Percentiles rank a stretch among this genome's conserved stretches.
Conservation (phyloP, 257 asterid species). For the Galeopsis tetrahit region DNA sequence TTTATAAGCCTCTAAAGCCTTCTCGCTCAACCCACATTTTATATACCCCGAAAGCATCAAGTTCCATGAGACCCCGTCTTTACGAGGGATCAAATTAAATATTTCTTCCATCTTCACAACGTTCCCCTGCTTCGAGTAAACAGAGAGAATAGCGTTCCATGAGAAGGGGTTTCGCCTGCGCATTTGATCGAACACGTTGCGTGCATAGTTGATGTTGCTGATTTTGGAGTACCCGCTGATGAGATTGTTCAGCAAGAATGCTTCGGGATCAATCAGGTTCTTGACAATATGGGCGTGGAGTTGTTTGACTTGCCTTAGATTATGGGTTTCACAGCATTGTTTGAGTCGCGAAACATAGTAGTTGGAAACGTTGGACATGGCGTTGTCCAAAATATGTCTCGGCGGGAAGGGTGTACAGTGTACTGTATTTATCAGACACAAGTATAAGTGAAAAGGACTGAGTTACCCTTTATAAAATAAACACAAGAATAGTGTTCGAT, state of each 20-base stretch:
- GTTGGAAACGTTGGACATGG: slow-evolving; percentile 63
- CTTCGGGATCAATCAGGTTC: slow-evolving; percentile 57
- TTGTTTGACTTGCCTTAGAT: slow-evolving; percentile 53
- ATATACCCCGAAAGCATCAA: slow-evolving; percentile 77
- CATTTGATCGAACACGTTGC: slow-evolving; percentile 73
- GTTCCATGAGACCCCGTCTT: slow-evolving; percentile 94
- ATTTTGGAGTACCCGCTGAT: slow-evolving; percentile 53
- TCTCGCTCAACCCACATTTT: slow-evolving; percentile 49
- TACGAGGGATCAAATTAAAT: slow-evolving; percentile 58
- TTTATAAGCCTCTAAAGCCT: slow-evolving; percentile 70
- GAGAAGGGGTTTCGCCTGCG: slow-evolving; percentile 66
- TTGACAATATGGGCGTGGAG: slow-evolving; percentile 72
- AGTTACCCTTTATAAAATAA: too few relatives aligned
- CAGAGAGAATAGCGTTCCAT: slow-evolving; percentile 82
- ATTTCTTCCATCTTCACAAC: slow-evolving; percentile 54
- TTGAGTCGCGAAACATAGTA: slow-evolving; percentile 64
- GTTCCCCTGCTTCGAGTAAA: slow-evolving; percentile 69
- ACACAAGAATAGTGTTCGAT: too few relatives aligned
- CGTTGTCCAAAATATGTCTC: slow-evolving; percentile 21
- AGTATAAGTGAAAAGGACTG: too few relatives aligned
- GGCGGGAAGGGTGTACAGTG: slow-evolving; percentile 52
- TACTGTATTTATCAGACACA: too few relatives aligned
- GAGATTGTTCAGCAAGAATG: slow-evolving; percentile 75
- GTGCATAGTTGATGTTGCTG: slow-evolving; percentile 48
- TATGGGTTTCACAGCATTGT: slow-evolving; percentile 63